These are phyloP conservation scores for Lentinula raphanica DNA, from an alignment of 768 basidiomycete species.

Conservation along the genomic window DNA sequence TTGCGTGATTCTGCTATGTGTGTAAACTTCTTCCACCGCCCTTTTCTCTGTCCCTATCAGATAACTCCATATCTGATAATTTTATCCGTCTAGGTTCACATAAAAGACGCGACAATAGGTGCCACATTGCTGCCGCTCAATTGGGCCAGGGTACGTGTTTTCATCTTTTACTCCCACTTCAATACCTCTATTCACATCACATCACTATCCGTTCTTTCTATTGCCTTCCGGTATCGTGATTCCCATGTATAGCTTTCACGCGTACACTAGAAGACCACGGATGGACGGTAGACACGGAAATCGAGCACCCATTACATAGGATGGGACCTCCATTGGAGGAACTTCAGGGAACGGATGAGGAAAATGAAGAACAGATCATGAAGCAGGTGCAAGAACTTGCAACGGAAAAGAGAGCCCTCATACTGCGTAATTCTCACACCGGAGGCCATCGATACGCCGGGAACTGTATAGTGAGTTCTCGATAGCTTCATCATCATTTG, in stretches of 20 bases:
- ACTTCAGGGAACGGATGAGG: constrained; percentile 42
- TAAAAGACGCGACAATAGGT: constrained; percentile 88
- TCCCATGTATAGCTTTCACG: constrained; percentile 49
- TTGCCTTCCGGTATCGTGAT: constrained; percentile 13
- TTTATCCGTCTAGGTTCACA: constrained; percentile 67
- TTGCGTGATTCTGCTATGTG: constrained; percentile 86
- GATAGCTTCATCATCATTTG: no score
- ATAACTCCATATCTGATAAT: constrained; percentile 13
- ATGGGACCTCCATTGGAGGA: constrained; percentile 59
- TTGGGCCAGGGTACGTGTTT: constrained; percentile 61
- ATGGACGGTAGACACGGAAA: constrained; percentile 72
- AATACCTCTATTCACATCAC: constrained; percentile 3
- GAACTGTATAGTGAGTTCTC: constrained; percentile 80
- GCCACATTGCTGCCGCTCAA: constrained; percentile 80
- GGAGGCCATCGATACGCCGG: constrained; percentile 94
- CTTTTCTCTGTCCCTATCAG: constrained; percentile 9
- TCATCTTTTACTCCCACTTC: neutral
- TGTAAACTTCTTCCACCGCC: constrained; percentile 23
- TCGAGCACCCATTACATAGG: constrained; percentile 51
- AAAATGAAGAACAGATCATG: constrained; percentile 51
- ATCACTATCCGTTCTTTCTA: neutral
- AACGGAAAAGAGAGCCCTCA: constrained; percentile 63
- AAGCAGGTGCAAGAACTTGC: constrained; percentile 49
- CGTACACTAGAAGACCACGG: constrained; percentile 58
- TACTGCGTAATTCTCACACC: constrained; percentile 84